A percentile compares a stretch with the other conserved stretches of the same genome.
Conservation (phyloP, 306 rosid species). For the Ceratonia siliqua region DNA sequence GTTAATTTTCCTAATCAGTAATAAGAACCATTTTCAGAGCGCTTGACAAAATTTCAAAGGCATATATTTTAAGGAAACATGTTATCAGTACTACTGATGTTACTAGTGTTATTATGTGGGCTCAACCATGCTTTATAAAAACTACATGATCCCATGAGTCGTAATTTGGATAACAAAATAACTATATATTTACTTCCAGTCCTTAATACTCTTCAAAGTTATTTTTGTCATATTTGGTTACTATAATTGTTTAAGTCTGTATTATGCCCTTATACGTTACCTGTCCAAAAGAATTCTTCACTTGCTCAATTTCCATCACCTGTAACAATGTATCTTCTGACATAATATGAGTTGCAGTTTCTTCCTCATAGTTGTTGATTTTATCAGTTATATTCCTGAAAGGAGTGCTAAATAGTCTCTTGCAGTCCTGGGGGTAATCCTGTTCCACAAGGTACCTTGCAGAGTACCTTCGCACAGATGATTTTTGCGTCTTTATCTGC, state of each 20-base stretch:
- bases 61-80: neutral
- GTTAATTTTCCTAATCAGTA: constrained; percentile 23
- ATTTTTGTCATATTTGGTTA: constrained; percentile 4
- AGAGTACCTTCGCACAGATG: constrained; percentile 50
- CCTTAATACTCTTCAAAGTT: neutral
- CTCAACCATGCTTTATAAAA: constrained; percentile 10
- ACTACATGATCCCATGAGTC: neutral
- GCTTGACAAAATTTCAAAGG: neutral
- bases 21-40: neutral
- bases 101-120: neutral
- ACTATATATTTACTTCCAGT: constrained; percentile 7
- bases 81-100: neutral
- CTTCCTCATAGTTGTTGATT: constrained; percentile 31
- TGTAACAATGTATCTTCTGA: constrained; percentile 39
- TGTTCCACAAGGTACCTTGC: constrained; percentile 48
- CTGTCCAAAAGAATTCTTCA: constrained; percentile 29
- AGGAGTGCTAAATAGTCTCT: constrained; percentile 52
- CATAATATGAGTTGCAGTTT: constrained; percentile 25
- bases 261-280: constrained; percentile 20
- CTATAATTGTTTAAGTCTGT: neutral
- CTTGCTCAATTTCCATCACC: constrained; percentile 34
- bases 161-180: constrained; percentile 17
- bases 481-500: constrained; percentile 44
- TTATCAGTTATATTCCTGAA: constrained; percentile 27
- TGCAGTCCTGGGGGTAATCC: constrained; percentile 49